Evolutionary conservation across 805 yeast species (phyloP), one percentile per base, ranked within the genome.

Genomic region (Barnettozyma wickerhamii): DNA sequence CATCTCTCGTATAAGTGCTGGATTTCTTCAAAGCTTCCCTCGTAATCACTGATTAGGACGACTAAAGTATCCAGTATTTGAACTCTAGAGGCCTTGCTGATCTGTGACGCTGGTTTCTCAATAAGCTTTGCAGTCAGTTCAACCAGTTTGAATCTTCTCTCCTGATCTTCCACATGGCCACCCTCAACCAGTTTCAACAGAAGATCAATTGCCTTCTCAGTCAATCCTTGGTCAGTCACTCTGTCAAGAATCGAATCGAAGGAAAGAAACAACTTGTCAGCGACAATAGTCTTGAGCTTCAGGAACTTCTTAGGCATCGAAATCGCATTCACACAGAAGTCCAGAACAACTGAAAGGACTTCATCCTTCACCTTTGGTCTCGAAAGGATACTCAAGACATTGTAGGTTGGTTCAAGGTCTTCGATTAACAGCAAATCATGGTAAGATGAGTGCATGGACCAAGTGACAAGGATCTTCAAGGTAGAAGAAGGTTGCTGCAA

Each of bases 401-500:
- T 78, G 12, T 51, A 57, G 0, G 75, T 69, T 7, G 88, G 75
- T 2, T 74, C 66, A 37, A 62, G 68, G 34, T 81, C 72, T 47
- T 84, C 84, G 40, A 69, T 61, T 41, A 70, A 71, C 33, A 87
- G 60, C 43, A 82, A 75, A 12, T 68, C 66, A 35, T 71, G 63
- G 29, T 81, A 67, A 18, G 65, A 64, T 5, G 66, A 64, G 24
- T 63, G 57, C 5, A 68, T 56, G 36, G 84, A 65, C 79, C 95
- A 75, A 7, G 73, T 64, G 6, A 77, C 61, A 52, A 91, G 73
- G 9, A 88, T 56, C 41, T 69, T 75, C 75, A 90, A 64, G 33
- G 91, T 58, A 0, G 95, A 74, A 0, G 97, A 88, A 1, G 91
- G 81, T 52, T 84, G 88, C 55, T 88, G 95, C 24, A 83, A 66